phyloP scores from a whole-genome alignment of 306 rosid genomes.

The Glycine tomentella region DNA sequence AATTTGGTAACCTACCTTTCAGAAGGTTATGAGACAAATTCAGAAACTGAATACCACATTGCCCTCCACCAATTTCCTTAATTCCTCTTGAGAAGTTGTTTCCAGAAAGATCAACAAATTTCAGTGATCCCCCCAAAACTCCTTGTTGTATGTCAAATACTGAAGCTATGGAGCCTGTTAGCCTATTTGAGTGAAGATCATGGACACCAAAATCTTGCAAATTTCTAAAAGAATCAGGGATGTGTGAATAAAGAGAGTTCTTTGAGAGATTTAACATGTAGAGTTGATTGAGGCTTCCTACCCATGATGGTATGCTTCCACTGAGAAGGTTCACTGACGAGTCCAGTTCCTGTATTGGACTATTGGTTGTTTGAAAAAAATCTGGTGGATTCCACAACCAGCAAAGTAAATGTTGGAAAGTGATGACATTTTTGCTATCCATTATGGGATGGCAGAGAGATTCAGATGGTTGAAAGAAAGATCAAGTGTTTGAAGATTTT shows the following conservation, averaged over 20 bases:
- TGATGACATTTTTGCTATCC: slow-evolving; percentile 25
- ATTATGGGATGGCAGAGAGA: too few species aligned
- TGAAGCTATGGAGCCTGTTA: slow-evolving; percentile 53
- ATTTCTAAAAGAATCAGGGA: slow-evolving; percentile 58
- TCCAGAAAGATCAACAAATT: slow-evolving; percentile 60
- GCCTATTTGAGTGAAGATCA: slow-evolving; percentile 70
- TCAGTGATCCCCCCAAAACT: slow-evolving; percentile 47
- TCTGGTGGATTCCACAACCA: slow-evolving; percentile 62
- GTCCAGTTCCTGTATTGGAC: slow-evolving; percentile 65
- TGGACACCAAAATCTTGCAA: slow-evolving; percentile 53
- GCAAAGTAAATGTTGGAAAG: slow-evolving; percentile 52
- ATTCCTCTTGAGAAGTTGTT: slow-evolving; percentile 58
- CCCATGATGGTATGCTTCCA: slow-evolving; percentile 64
- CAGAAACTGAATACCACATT: slow-evolving; percentile 51
- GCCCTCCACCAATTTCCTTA: slow-evolving; percentile 47
- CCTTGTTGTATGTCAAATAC: slow-evolving; percentile 46
- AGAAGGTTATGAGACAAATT: slow-evolving; percentile 61
- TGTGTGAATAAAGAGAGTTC: slow-evolving; percentile 55
- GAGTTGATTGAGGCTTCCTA: slow-evolving; percentile 60
- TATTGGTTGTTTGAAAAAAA: slow-evolving; percentile 36
- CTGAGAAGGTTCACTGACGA: slow-evolving; percentile 58
- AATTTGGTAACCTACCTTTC: slow-evolving; percentile 52
- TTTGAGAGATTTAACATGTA: slow-evolving; percentile 60
- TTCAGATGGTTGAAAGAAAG: too few species aligned
- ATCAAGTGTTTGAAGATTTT: too few species aligned